These are phyloP conservation scores for Ophioceras dolichostomum DNA, from an alignment of 2,329 filamentous ascomycete genomes.

Conservation along the genomic window DNA sequence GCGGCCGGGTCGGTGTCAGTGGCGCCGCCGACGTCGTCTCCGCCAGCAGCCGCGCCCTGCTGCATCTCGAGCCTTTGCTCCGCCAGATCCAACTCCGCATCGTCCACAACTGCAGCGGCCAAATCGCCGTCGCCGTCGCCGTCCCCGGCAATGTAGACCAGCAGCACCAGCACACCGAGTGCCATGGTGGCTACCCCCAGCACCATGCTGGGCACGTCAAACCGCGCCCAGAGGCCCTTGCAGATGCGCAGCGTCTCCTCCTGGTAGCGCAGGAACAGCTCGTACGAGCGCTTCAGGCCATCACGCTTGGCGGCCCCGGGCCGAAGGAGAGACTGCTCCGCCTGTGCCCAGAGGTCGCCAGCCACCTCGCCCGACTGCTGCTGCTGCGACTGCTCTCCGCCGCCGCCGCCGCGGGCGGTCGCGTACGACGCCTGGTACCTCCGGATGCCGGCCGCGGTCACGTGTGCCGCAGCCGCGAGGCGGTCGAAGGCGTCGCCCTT, in stretches of 20 bases:
- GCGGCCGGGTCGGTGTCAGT: neutral
- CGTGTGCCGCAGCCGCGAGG: slow-evolving; percentile 61
- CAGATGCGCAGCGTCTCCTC: slow-evolving; percentile 66
- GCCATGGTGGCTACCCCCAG: slow-evolving; percentile 63
- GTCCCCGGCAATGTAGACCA: slow-evolving; percentile 54
- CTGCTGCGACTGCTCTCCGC: slow-evolving; percentile 46
- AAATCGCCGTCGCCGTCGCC: slow-evolving; percentile 34
- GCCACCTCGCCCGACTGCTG: slow-evolving; percentile 30
- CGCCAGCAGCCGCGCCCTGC: slow-evolving; percentile 17
- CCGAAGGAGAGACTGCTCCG: slow-evolving; percentile 17
- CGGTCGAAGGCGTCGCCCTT: slow-evolving; percentile 62
- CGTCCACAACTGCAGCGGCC: slow-evolving; percentile 33
- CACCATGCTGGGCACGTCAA: slow-evolving; percentile 78
- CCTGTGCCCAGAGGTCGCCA: neutral
- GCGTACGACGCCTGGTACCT: slow-evolving; percentile 82
- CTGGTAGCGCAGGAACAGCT: slow-evolving; percentile 63
- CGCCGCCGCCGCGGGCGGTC: slow-evolving; percentile 47
- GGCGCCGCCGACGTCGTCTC: neutral
- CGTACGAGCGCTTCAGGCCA: slow-evolving; percentile 29
- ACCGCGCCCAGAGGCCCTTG: slow-evolving; percentile 80
- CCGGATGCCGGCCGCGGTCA: slow-evolving; percentile 76
- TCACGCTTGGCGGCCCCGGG: slow-evolving; percentile 35
- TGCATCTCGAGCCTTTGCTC: slow-evolving; percentile 43
- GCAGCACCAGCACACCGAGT: slow-evolving; percentile 53
- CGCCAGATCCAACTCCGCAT: slow-evolving; percentile 45